Base-by-base conservation (phyloP, 257 asterid species). In the Solanum bukasovii region DNA sequence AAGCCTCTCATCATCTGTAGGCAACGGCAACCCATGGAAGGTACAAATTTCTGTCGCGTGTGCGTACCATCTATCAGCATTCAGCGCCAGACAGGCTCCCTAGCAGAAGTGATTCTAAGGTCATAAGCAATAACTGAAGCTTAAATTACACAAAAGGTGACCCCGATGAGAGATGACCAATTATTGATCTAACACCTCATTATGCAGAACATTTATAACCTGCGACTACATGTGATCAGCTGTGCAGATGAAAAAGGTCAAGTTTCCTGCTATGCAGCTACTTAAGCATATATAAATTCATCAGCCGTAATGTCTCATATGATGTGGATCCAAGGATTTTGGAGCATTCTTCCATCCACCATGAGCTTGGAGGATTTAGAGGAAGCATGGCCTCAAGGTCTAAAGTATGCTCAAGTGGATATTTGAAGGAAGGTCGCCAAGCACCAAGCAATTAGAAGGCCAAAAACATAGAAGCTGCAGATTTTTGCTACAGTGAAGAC, bases 51-150 rank as follows among this genome's bases (percentile, higher is more conserved):
- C 96, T 87, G 88, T 71, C 84, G 90, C 89, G 29, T 93, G 94
- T 90, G 94, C 92, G 85, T 90, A 93, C 99, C 98, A 96, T 90
- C 90, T 91, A 52, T 92, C 95, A 90, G 96, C 98, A 93, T 96
- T 93, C 87, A 97, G 91, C 14, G 99, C 96, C 90, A 94, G 93
- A 90, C 98, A 97, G 88, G 99, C 98, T 84, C 99, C 99, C 99
- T 97, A 93, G 91, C 38, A 81, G 23, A 81, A 81, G 42, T 46
- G n/a, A 89, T 61, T 79, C 65, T 59, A 88, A 83, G 68, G 34
- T 90, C 84, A 89, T 87, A 70, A 75, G 70, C 67, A 90, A 81
- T 63, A 86, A 59, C 42, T 59, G 87, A 16, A 82, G 86, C 37
- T 90, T 89, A 87, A 70, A 87, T 72, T 84, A 87, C 88, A 56